Conservation (phyloP, 768 basidiomycete species). For the Boletus reticuloceps region DNA sequence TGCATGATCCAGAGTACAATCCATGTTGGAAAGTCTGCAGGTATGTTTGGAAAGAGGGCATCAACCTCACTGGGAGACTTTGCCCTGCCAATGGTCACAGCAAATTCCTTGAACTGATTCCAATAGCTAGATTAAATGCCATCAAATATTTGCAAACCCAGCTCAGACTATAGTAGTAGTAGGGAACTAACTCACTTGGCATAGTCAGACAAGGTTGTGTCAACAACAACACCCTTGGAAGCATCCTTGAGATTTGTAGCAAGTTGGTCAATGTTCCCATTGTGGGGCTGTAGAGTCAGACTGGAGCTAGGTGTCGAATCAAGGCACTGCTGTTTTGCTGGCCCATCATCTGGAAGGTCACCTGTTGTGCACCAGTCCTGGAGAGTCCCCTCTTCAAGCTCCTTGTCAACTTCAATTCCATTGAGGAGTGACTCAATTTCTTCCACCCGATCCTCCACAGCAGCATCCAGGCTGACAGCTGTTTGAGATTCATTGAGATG, state of each 20-base stretch:
- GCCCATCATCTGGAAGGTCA: no score
- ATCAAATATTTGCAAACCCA: no score
- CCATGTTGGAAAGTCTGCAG: neutral
- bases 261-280: neutral
- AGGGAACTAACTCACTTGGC: neutral
- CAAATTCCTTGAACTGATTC: neutral
- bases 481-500: neutral
- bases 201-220: neutral
- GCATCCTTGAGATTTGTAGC: neutral
- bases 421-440: neutral
- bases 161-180: no score
- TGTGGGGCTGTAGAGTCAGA: no score
- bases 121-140: neutral
- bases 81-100: neutral
- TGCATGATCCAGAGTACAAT: neutral
- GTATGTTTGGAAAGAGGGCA: neutral
- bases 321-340: no score
- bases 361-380: neutral
- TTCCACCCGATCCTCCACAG: neutral
- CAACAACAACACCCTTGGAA: neutral
- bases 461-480: neutral
- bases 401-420: neutral
- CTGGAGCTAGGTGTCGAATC: no score
- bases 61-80: neutral
- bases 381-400: neutral